phyloP scores from a whole-genome alignment of 371 early-diverging fungal genomes.

The Synchytrium microbalum region DNA sequence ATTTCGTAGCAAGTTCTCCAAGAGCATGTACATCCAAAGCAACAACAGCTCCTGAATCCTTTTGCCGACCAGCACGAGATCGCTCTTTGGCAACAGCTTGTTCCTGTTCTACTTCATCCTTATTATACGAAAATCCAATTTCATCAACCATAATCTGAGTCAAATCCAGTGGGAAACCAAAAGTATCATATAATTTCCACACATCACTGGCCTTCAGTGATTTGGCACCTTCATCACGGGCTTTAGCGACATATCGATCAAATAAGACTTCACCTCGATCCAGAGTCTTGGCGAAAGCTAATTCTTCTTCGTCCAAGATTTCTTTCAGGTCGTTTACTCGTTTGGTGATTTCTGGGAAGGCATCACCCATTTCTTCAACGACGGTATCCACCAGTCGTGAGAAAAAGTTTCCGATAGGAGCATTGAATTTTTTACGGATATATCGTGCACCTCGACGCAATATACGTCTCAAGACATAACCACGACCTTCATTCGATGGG shows the following conservation, averaged over 20 bases:
- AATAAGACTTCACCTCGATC: slow-evolving; percentile 97
- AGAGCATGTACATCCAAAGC: slow-evolving; percentile 88
- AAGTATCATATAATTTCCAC: slow-evolving; percentile 99
- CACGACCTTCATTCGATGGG: slow-evolving; percentile 97
- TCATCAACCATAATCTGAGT: slow-evolving; percentile 98
- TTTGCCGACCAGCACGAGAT: slow-evolving; percentile 41
- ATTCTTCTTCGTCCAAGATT: slow-evolving; percentile 95
- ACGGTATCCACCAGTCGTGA: slow-evolving; percentile 83
- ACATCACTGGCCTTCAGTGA: slow-evolving; percentile 85
- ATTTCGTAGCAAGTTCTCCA: slow-evolving; percentile 70
- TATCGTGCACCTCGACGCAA: slow-evolving; percentile 95
- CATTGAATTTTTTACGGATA: slow-evolving; percentile 85
- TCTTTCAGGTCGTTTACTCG: slow-evolving; percentile 77
- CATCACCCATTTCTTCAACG: slow-evolving; percentile 72
- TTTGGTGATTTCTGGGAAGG: slow-evolving; percentile 77
- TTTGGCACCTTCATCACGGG: slow-evolving; percentile 48
- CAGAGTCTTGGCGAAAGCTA: slow-evolving; percentile 92
- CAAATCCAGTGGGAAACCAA: slow-evolving; percentile 99
- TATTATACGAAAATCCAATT: slow-evolving; percentile 80
- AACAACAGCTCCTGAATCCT: slow-evolving; percentile 61
- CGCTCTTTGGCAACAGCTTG: slow-evolving; percentile 78
- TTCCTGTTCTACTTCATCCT: slow-evolving; percentile 73
- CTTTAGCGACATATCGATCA: slow-evolving; percentile 68
- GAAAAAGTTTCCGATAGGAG: slow-evolving; percentile 87
- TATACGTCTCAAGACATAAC: slow-evolving; percentile 98